Conservation (phyloP, 2,329 filamentous ascomycete species). For the Aspergillus eucalypticola region DNA sequence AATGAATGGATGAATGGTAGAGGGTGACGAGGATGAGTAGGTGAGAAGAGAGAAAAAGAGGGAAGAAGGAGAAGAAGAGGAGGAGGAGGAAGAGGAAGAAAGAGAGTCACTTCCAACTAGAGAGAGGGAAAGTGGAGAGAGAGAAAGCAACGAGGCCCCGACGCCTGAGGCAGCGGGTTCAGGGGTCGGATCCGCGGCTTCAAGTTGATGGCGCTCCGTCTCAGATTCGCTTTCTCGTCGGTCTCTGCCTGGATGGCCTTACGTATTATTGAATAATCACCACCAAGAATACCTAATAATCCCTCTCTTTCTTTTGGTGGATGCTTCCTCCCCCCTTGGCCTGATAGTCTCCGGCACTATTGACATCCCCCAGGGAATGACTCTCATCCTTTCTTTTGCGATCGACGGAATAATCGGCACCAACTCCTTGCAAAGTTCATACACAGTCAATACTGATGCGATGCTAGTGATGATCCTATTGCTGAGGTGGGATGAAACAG, state of each 20-base stretch:
- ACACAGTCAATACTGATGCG: too few species aligned
- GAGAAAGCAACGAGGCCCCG: conserved; percentile 5
- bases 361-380: neutral
- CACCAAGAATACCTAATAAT: neutral
- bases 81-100: neutral
- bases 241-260: neutral
- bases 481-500: neutral
- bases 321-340: neutral
- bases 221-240: neutral
- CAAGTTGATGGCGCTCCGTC: conserved; percentile 12
- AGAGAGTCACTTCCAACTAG: neutral
- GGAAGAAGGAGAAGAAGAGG: conserved; percentile 10
- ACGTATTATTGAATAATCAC: neutral
- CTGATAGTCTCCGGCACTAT: conserved; percentile 6
- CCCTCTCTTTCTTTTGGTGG: neutral
- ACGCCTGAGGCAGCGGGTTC: conserved; percentile 16
- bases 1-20: neutral
- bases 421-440: neutral
- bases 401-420: neutral
- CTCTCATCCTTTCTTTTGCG: conserved; percentile 2
- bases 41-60: conserved; percentile 3
- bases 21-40: neutral
- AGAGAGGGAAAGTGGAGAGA: conserved; percentile 8
- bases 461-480: neutral
- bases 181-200: conserved; percentile 24